A percentile compares a stretch with the other conserved stretches of the same genome.
Evolutionary conservation across 805 yeast species (phyloP).

Genomic region (Scheffersomyces stipitis): DNA sequence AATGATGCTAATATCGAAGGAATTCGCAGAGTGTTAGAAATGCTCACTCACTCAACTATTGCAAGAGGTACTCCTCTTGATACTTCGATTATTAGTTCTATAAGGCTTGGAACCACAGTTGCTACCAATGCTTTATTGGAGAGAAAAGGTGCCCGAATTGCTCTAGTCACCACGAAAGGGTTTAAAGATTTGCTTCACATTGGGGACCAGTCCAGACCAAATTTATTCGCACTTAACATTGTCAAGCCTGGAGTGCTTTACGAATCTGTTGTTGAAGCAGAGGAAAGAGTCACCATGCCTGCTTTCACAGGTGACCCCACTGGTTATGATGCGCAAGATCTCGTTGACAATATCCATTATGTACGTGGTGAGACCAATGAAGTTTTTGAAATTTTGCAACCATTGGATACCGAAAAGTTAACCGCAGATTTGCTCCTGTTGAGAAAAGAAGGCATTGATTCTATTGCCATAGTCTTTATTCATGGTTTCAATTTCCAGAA

Average conservation of each 20-base stretch:
- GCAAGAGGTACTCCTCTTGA: conserved; percentile 17
- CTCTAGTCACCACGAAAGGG: conserved; percentile 19
- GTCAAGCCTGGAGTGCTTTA: conserved; percentile 16
- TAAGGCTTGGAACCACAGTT: conserved; percentile 32
- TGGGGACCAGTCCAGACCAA: conserved; percentile 23
- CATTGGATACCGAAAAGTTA: conserved; percentile 48
- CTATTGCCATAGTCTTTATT: conserved; percentile 69
- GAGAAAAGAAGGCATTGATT: conserved; percentile 58
- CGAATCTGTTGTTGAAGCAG: conserved; percentile 16
- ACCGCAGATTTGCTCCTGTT: conserved; percentile 40
- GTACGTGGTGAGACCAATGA: conserved; percentile 69
- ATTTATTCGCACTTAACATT: conserved; percentile 18
- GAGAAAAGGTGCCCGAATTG: conserved; percentile 19
- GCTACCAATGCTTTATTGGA: conserved; percentile 24
- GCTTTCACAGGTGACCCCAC: conserved; percentile 17
- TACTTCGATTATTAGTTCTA: conserved; percentile 15
- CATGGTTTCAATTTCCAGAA: conserved; percentile 73
- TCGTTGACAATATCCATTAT: conserved; percentile 19
- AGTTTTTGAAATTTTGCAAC: conserved; percentile 53
- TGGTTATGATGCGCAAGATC: conserved; percentile 15
- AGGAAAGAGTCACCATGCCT: conserved; percentile 21
- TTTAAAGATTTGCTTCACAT: conserved; percentile 20
- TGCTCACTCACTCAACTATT: conserved; percentile 5
- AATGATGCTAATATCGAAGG: conserved; percentile 6
- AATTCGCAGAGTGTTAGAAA: conserved; percentile 4